Base-by-base conservation (phyloP, 1,284 basidiomycete species). In the Crucibulum cyathiforme region DNA sequence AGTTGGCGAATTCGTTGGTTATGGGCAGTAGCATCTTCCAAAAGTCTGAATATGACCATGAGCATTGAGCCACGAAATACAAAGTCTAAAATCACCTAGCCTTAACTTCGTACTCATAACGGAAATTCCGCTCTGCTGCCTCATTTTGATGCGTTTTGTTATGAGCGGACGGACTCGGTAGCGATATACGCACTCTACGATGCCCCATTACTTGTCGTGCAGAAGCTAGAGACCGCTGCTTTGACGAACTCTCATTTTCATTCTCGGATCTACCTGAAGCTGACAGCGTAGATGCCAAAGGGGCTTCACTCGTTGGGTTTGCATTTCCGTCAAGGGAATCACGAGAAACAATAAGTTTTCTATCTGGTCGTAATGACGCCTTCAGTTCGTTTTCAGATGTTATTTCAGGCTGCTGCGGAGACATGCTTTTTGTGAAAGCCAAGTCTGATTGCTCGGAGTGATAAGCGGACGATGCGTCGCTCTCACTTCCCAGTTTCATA, bases 1-100 rank as follows among this genome's bases (percentile, higher is more conserved):
- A 90, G 76, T 63, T 87, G 85, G 41, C 90, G 84, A 52, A 88
- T 85, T 54, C 85, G 80, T 56, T 84, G 79, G 62, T 93, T 93
- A 67, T 90, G 86, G 13, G 79, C 73, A 53, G 77, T 75, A 10
- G 83, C 74, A 51, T 88, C 82, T 51, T 87, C 85, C 36, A 92
- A 72, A 17, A 88, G 74, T 57, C 90, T 92, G 61, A 47, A 45
- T 19, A 51, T 36, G 54, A 57, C 10, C 36, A 50, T 38, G 6
- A 39, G 47, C 45, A 8, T 41, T 49, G 41, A 41, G 43, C 35
- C 36, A 62, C 56, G 53, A 49, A 53, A 46, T 3, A 43, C 48
- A 34, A 52, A 53, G 49, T 34, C 6, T 66, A n/a, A 24, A 76
- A 85, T 57, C 68, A 91, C 90, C 82, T 81, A 55, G 77, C 72